Evolutionary conservation across 768 basidiomycete genomes (phyloP), one percentile per base, ranked within the genome.

Genomic region (Candolleomyces eurysporus): DNA sequence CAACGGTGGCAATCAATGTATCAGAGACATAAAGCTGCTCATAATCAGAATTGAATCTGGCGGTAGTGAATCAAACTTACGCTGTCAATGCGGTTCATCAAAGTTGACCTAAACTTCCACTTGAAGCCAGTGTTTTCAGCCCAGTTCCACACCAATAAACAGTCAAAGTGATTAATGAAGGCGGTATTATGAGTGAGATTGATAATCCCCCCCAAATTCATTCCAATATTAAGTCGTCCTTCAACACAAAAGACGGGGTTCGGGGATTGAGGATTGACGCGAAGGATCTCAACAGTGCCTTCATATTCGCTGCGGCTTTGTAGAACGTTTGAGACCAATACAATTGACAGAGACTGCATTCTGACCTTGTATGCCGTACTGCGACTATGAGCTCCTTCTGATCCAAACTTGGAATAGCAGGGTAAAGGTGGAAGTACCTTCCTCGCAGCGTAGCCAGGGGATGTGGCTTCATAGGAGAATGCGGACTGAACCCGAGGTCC

Each of bases 401-500:
- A 30, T 52, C 30, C 11, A 13, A 14, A 16, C 42, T 43, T n/a
- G 42, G 42, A 11, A n/a, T 5, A n/a, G n/a, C 42, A 43, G 42
- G 1, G 11, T 43, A 13, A 11, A 43, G n/a, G n/a, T 11, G n/a
- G 11, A 43, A 11, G 14, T 30, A 14, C 6, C 22, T 10, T 22
- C n/a, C 16, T 11, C 31, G 22, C 10, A 31, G 16, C 6, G 51
- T 52, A 16, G 51, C 51, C 5, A 52, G 22, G 7, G 51, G 51
- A 31, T 26, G 31, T 31, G 51, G 51, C 14, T 31, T 31, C 30
- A 3, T 14, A 13, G 51, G 21, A 10, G 11, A 10, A 30, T 1
- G 7, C 51, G 30, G 2, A 30, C 6, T 52, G 30, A 4, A n/a
- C 26, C 51, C 51, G 11, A 64, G 54, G 40, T 64, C 63, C 54